phyloP scores from a whole-genome alignment of 345 rosid genomes.

The Euphorbia lathyris region DNA sequence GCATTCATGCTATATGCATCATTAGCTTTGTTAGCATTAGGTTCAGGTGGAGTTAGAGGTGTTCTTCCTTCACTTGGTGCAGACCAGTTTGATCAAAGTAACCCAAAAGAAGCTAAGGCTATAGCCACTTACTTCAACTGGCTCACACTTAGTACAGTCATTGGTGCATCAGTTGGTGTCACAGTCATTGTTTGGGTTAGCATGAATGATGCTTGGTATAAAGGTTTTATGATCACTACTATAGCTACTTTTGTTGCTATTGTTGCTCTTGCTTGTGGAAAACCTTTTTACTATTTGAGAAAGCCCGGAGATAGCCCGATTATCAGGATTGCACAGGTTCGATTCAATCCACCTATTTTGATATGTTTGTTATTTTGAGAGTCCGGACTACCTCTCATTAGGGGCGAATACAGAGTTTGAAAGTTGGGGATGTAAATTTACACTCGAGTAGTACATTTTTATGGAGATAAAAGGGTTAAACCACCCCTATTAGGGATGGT shows the following conservation, averaged over 20 bases:
- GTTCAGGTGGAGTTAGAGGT: constrained; percentile 42
- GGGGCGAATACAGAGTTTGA: too few relatives aligned
- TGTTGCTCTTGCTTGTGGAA: constrained; percentile 37
- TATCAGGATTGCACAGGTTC: constrained; percentile 31
- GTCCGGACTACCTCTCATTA: too few relatives aligned
- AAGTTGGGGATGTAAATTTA: too few relatives aligned
- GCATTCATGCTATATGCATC: constrained; percentile 38
- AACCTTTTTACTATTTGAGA: constrained; percentile 39
- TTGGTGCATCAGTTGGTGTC: constrained; percentile 47
- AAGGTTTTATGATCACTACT: constrained; percentile 44
- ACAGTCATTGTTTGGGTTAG: constrained; percentile 45
- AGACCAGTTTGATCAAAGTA: constrained; percentile 47
- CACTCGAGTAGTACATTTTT: too few relatives aligned
- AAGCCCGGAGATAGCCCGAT: constrained; percentile 35
- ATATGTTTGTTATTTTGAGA: too few relatives aligned
- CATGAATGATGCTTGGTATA: constrained; percentile 35
- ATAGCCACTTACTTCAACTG: constrained; percentile 48
- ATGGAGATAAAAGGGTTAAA: too few relatives aligned
- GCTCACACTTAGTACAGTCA: constrained; percentile 24
- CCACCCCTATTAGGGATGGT: too few relatives aligned
- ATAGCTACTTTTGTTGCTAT: constrained; percentile 32
- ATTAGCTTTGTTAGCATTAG: constrained; percentile 38
- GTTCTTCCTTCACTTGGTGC: constrained; percentile 49
- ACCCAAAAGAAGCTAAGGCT: constrained; percentile 40
- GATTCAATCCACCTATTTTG: neutral